Evolutionary conservation across 345 rosid genomes (phyloP), one percentile per base, ranked within the genome.

Genomic region (Salix arbutifolia): DNA sequence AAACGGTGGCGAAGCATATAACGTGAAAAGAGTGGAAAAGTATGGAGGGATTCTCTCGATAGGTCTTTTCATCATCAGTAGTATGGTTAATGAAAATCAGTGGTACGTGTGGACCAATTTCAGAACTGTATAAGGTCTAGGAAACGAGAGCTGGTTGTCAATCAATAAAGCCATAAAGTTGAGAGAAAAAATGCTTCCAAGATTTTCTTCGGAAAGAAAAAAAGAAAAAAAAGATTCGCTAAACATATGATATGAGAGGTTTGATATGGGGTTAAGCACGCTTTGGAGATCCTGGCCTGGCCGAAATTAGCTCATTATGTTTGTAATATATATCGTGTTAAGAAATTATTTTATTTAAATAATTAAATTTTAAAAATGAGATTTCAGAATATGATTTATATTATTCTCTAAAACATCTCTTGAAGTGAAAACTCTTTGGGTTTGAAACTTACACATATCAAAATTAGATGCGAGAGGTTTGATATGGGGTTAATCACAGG

Each of bases 331-430:
- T 31, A 31, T 31, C 33, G 0, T 31, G 33, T 31, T 31, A 31
- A 3, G 0, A 0, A 31, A 31, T 31, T 1, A 31, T 31, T 3
- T 31, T 0, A 31, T 31, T 0, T 31, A 31, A 31, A 31, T 4
- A 0, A 31, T 31, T 31, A 31, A 31, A 0, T 0, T 3, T 31
- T 31, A 0, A 3, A 31, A 5, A 31, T 4, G 1, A 31, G 0
- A 3, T 31, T 0, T 0, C 0, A 4, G 1, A 31, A 31, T 31
- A 31, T 0, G 5, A 31, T 31, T 31, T 31, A 31, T 31, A 31
- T 31, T 31, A 31, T 31, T 31, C 5, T 31, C 1, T 31, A 4
- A 31, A 0, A 4, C 1, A 4, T 31, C 33, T 0, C 5, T 0
- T 31, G 4, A 4, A n/a, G n/a, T n/a, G n/a, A n/a, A n/a, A n/a